phyloP scores from a whole-genome alignment of 768 basidiomycete species.

The Russula dissimulans region DNA sequence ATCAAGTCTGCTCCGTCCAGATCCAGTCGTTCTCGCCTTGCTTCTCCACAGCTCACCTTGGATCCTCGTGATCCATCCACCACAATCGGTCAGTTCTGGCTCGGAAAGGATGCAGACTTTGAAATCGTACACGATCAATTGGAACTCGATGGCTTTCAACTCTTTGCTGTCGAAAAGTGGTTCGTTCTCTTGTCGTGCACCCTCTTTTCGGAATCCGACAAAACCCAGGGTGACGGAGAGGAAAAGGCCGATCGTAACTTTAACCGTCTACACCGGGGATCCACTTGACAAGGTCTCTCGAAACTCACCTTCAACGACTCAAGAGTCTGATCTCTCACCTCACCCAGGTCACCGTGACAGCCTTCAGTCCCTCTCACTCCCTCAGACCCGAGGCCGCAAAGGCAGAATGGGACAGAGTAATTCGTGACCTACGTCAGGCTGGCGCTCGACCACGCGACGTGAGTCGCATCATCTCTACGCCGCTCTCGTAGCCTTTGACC shows the following conservation, averaged over 20 bases:
- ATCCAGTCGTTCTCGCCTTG: conserved; percentile 14
- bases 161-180: conserved; percentile 87
- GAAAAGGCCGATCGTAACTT: conserved; percentile 45
- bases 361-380: conserved; percentile 38
- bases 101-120: conserved; percentile 39
- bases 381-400: conserved; percentile 38
- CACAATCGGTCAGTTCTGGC: conserved; percentile 28
- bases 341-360: conserved; percentile 49
- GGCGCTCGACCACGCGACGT: conserved; percentile 70
- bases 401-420: conserved; percentile 49
- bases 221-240: conserved; percentile 55
- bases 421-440: conserved; percentile 54
- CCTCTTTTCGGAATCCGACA: not conserved
- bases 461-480: conserved; percentile 13
- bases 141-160: conserved; percentile 57
- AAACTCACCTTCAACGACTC: not conserved
- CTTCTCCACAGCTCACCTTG: conserved; percentile 1
- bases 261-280: conserved; percentile 74
- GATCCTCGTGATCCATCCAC: not conserved
- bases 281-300: conserved; percentile 47
- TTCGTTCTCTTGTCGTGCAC: conserved; percentile 22
- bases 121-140: conserved; percentile 40
- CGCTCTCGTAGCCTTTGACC: not conserved
- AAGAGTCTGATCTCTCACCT: not conserved
- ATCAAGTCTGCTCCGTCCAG: not conserved